Evolutionary conservation across 768 basidiomycete genomes (phyloP).

Genomic region (Termitomyces sp.): DNA sequence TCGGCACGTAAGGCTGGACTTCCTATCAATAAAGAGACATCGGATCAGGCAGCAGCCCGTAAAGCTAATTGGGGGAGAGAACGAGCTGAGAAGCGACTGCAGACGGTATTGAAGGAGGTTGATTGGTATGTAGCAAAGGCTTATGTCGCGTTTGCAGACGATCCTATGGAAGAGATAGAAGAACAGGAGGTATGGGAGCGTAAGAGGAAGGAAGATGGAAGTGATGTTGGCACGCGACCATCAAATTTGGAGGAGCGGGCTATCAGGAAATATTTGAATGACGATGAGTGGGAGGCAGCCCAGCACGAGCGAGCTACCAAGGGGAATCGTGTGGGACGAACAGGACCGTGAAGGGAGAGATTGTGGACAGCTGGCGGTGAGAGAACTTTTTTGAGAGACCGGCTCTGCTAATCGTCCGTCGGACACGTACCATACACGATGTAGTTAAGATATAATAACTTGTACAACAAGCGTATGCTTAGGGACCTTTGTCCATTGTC

Average conservation of each 20-base stretch:
- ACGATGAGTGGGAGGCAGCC: slow-evolving; percentile 63
- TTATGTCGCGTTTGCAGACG: slow-evolving; percentile 64
- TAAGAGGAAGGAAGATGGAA: slow-evolving; percentile 11
- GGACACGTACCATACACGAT: background rate
- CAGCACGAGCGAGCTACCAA: slow-evolving; percentile 1
- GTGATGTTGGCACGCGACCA: background rate
- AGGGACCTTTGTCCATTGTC: slow-evolving; percentile 26
- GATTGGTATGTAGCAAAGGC: slow-evolving; percentile 63
- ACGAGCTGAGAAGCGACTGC: slow-evolving; percentile 54
- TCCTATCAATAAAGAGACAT: slow-evolving; percentile 15
- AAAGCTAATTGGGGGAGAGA: slow-evolving; percentile 42
- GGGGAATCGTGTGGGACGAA: slow-evolving; percentile 3
- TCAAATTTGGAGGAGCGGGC: slow-evolving; percentile 42
- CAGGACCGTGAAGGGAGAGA: background rate
- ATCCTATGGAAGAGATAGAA: slow-evolving; percentile 22
- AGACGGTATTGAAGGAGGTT: slow-evolving; percentile 61
- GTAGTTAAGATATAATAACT: background rate
- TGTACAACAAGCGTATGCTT: background rate
- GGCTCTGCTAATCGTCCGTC: background rate
- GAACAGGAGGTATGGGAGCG: slow-evolving; percentile 26
- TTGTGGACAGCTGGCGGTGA: background rate
- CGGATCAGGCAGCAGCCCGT: slow-evolving; percentile 26
- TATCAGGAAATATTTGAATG: slow-evolving; percentile 56
- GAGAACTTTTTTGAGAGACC: background rate
- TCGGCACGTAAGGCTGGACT: slow-evolving; percentile 23